These are phyloP conservation scores for Plenodomus biglobosus DNA, from an alignment of 2,329 filamentous ascomycete species.

Conservation along the genomic window DNA sequence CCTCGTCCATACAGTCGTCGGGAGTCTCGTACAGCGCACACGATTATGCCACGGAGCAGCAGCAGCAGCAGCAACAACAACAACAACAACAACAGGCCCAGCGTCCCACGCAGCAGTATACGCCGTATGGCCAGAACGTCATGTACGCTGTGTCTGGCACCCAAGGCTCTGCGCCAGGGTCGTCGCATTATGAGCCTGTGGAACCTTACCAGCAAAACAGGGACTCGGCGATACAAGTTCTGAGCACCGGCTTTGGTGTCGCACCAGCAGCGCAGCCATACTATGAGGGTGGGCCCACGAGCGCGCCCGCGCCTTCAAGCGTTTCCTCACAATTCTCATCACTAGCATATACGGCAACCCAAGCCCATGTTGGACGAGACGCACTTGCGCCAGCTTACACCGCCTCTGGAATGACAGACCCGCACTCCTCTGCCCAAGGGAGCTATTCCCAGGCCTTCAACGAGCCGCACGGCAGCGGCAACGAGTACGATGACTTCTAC, in stretches of 20 bases:
- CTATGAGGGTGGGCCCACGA: constrained; percentile 66
- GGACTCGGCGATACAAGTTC: constrained; percentile 71
- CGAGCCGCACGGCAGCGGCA: constrained; percentile 48
- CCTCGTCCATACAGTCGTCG: constrained; percentile 55
- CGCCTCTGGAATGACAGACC: constrained; percentile 55
- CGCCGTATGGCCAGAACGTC: constrained; percentile 64
- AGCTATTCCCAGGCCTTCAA: constrained; percentile 40
- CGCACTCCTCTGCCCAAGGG: constrained; percentile 47
- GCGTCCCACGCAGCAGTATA: constrained; percentile 52
- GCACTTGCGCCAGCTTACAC: constrained; percentile 54
- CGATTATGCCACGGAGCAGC: constrained; percentile 61
- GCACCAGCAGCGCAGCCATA: constrained; percentile 62
- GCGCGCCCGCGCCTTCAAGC: constrained; percentile 61
- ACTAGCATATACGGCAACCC: constrained; percentile 61
- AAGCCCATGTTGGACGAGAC: constrained; percentile 58
- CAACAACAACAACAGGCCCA: constrained; percentile 58
- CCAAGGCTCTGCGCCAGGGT: constrained; percentile 48
- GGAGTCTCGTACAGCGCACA: constrained; percentile 63
- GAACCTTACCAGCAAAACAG: constrained; percentile 73
- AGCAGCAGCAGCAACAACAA: constrained; percentile 61
- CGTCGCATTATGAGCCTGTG: constrained; percentile 71
- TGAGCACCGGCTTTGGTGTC: constrained; percentile 67
- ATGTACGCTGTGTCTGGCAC: constrained; percentile 70
- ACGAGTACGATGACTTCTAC: constrained; percentile 67
- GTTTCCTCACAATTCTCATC: constrained; percentile 66